These are phyloP conservation scores for Zasmidium cellare DNA, from an alignment of 2,329 filamentous ascomycete genomes.

Conservation along the genomic window DNA sequence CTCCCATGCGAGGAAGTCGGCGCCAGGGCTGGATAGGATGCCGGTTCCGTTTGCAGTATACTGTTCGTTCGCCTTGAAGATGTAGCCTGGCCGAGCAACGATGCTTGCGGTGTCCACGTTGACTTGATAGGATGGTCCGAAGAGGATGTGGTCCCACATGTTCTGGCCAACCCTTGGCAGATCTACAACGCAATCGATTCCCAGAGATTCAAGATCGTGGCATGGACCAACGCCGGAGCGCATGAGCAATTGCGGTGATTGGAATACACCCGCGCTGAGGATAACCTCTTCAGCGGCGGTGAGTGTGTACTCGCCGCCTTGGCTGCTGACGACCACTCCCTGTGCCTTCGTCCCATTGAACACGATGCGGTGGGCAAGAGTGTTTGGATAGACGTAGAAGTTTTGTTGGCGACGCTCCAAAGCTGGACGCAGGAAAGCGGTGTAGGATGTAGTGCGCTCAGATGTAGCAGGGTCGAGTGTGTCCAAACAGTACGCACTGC, in stretches of 20 bases:
- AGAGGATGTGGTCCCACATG: conserved; percentile 55
- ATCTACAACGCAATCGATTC: conserved; percentile 55
- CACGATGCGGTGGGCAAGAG: conserved; percentile 31
- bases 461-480: neutral
- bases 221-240: conserved; percentile 61
- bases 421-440: conserved; percentile 7
- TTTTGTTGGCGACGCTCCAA: conserved; percentile 48
- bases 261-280: conserved; percentile 44
- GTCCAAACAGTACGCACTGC: neutral
- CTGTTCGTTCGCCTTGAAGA: conserved; percentile 2
- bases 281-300: conserved; percentile 44
- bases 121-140: neutral
- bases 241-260: conserved; percentile 53
- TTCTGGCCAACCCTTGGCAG: conserved; percentile 64
- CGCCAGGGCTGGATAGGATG: conserved; percentile 7
- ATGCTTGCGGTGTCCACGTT: neutral
- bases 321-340: conserved; percentile 36
- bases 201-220: conserved; percentile 51
- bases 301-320: neutral
- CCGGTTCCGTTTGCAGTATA: conserved; percentile 12
- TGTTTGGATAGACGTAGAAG: conserved; percentile 10
- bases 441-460: conserved; percentile 8
- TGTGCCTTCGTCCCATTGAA: conserved; percentile 33
- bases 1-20: conserved; percentile 16
- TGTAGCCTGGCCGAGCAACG: neutral